Percentiles rank a stretch among this genome's conserved stretches.
phyloP scores from a whole-genome alignment of 164 flowering plant genomes.

The Chimonanthus praecox region DNA sequence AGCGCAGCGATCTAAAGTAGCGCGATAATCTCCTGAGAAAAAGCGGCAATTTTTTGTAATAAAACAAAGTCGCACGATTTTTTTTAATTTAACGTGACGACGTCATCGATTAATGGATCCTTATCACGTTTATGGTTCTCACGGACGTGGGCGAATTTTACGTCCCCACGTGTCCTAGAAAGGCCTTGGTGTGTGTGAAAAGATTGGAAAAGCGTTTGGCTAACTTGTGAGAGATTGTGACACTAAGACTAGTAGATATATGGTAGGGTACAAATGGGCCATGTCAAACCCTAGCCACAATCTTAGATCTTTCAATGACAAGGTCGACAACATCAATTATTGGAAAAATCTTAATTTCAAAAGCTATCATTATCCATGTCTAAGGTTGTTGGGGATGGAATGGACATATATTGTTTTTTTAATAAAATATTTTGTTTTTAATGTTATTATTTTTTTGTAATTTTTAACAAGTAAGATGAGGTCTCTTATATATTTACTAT shows the following conservation, averaged over 20 bases:
- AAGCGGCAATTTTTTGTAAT: background rate
- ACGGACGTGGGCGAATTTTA: background rate
- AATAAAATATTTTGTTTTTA: no score
- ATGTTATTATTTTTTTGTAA: background rate
- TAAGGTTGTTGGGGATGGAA: no score
- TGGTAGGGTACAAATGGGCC: background rate
- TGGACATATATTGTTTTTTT: no score
- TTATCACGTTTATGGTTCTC: conserved; percentile 24
- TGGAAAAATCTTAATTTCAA: background rate
- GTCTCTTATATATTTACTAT: no score
- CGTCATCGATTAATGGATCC: conserved; percentile 20
- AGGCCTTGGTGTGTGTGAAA: background rate
- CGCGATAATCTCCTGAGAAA: background rate
- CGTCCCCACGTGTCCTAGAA: background rate
- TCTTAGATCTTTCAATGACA: background rate
- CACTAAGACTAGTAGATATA: background rate
- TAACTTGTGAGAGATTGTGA: background rate
- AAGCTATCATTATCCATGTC: no score
- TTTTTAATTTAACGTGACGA: conserved; percentile 3
- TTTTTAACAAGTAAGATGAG: no score
- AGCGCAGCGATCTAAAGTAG: background rate
- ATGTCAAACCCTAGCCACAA: background rate
- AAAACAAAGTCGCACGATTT: background rate
- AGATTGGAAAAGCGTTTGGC: background rate
- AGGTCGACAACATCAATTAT: no score